phyloP scores from a whole-genome alignment of 139 green algal species.

The Parachlorella kessleri region DNA sequence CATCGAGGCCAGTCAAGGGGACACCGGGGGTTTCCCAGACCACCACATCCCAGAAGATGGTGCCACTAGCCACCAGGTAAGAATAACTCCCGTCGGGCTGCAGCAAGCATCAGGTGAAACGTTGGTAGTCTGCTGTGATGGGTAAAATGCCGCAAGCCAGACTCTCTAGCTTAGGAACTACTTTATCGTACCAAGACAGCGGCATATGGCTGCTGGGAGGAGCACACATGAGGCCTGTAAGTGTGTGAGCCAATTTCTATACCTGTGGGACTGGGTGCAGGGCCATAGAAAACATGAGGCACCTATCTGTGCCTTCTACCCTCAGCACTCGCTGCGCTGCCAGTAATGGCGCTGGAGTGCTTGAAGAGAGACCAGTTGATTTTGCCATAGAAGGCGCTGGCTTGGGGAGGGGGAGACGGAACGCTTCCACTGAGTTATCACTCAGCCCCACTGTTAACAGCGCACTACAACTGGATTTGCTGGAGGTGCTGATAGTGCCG shows the following conservation, averaged over 20 bases:
- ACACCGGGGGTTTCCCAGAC: conserved; percentile 31
- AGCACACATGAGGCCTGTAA: too few species aligned
- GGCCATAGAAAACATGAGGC: conserved; percentile 56
- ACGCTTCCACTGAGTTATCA: conserved; percentile 40
- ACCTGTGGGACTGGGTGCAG: neutral
- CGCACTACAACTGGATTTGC: neutral
- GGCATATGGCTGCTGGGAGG: too few species aligned
- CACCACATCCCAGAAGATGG: conserved; percentile 50
- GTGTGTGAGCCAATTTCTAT: too few species aligned
- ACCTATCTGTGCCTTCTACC: conserved; percentile 26
- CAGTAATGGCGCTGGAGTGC: too few species aligned
- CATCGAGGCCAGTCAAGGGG: neutral
- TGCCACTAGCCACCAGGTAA: conserved; percentile 46
- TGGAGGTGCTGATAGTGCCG: neutral
- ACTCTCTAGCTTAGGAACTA: too few species aligned
- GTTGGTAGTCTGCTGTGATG: neutral
- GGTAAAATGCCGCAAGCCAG: too few species aligned
- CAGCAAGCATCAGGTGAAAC: neutral
- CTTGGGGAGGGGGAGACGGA: conserved; percentile 1
- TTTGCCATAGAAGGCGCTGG: too few species aligned
- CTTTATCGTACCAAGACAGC: too few species aligned
- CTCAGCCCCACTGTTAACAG: conserved; percentile 40
- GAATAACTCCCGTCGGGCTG: neutral
- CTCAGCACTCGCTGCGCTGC: neutral
- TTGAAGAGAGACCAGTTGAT: too few species aligned